phyloP scores from a whole-genome alignment of 2,329 filamentous ascomycete genomes.

The Arthrobotrys pseudoclavata region DNA sequence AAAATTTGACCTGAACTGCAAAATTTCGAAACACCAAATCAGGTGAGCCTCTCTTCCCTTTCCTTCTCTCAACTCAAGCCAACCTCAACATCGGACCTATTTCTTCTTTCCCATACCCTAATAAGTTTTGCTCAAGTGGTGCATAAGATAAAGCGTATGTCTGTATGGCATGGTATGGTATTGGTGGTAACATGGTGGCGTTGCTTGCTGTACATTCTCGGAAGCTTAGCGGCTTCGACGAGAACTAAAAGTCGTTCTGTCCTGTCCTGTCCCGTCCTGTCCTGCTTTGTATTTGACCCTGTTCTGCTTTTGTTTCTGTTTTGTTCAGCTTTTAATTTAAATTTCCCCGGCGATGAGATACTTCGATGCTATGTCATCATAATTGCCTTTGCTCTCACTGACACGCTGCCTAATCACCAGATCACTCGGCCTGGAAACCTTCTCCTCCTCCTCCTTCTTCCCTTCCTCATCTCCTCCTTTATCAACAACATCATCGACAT shows the following conservation, averaged over 20 bases:
- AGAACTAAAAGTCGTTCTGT: conserved; percentile 3
- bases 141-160: not conserved
- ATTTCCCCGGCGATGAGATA: conserved; percentile 24
- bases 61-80: not conserved
- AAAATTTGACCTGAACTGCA: not conserved
- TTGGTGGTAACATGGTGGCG: conserved; percentile 25
- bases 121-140: not conserved
- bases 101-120: not conserved
- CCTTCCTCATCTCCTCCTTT: conserved; percentile 10
- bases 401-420: conserved; percentile 17
- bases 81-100: not conserved
- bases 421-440: conserved; percentile 19
- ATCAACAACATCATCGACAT: not conserved
- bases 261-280: not conserved
- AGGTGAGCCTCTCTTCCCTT: conserved; percentile 34
- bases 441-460: not conserved
- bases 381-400: conserved; percentile 10
- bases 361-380: conserved; percentile 33
- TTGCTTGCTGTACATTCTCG: conserved; percentile 2
- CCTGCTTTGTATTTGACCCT: not conserved
- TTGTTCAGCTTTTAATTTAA: not conserved
- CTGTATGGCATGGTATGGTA: not conserved
- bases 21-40: conserved; percentile 35
- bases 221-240: conserved; percentile 26
- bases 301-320: conserved; percentile 1